phyloP scores from a whole-genome alignment of 345 rosid species.

The Sonneratia caseolaris region DNA sequence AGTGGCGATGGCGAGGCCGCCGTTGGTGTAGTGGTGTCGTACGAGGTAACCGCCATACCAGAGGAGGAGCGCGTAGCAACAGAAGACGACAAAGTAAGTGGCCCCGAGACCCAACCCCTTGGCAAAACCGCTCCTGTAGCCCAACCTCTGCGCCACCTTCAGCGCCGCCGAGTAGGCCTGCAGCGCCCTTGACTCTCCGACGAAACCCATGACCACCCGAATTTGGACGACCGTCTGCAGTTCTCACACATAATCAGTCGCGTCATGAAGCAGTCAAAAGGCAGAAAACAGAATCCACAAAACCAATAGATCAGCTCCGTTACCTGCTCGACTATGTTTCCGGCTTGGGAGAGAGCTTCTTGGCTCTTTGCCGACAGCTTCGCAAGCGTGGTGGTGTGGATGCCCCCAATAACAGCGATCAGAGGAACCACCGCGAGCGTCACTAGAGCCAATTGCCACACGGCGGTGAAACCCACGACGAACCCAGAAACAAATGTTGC shows the following conservation, averaged over 20 bases:
- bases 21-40: conserved; percentile 83
- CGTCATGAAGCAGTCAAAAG: conserved; percentile 7
- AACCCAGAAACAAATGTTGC: conserved; percentile 94
- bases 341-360: conserved; percentile 84
- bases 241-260: conserved; percentile 18
- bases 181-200: conserved; percentile 83
- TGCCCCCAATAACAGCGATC: conserved; percentile 85
- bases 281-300: conserved; percentile 4
- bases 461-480: conserved; percentile 94
- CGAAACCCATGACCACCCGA: conserved; percentile 75
- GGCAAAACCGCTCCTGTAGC: conserved; percentile 76
- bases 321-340: conserved; percentile 92
- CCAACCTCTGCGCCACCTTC: conserved; percentile 62
- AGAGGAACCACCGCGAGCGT: conserved; percentile 96
- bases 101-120: conserved; percentile 94
- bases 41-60: conserved; percentile 97
- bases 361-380: conserved; percentile 76
- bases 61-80: conserved; percentile 83
- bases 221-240: conserved; percentile 86
- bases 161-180: conserved; percentile 76
- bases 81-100: conserved; percentile 94
- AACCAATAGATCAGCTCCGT: background rate
- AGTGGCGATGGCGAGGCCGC: conserved; percentile 90
- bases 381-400: conserved; percentile 66
- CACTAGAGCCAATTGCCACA: conserved; percentile 91